Base-by-base conservation (phyloP, 169 alveolate genomes). In the Blepharisma undulans region DNA sequence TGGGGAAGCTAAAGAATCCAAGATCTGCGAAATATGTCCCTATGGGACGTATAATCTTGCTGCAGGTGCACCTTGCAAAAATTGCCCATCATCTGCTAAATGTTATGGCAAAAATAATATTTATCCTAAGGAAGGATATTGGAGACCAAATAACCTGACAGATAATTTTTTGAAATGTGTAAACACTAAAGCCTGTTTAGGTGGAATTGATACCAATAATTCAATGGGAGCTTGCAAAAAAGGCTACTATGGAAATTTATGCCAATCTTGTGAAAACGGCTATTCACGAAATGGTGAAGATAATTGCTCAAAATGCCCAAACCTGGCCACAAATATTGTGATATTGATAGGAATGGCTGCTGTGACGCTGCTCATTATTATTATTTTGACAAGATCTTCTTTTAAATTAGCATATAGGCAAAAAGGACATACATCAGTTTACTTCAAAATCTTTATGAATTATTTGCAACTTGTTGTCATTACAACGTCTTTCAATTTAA, bases 81-180 rank as follows among this genome's bases (percentile, higher is more conserved):
- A 21, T 18, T 88, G 92, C 77, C 92, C 87, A n/a, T 14, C 25
- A 10, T 33, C 14, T 14, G 94, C 94, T 4, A 81, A 86, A 19
- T 94, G 96, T 61, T 29, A 71, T 10, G 96, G 96, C 60, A 94
- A 93, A 25, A 25, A n/a, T 36, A 72, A 48, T 22, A 90, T 94
- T 7, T 91, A 89, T 5, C 95, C 95, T 0, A 90, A 80, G 71
- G 84, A 88, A 12, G 94, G 95, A 21, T 94, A 85, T 79, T 94
- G 95, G 94, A 94, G 96, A 66, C 29, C 32, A 16, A 27, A 19
- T 60, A 92, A 87, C 32, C 18, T 25, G 7, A 81, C 94, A 27
- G 92, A 90, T n/a, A 85, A 66, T 32, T 90, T 94, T 61, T 36
- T 48, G n/a, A 30, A 32, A n/a, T 94, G 96, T 79, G 92, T 86